Percentiles rank a stretch among this genome's conserved stretches.
Conservation (phyloP, 768 basidiomycete genomes). For the Boletus eberwhitei region DNA sequence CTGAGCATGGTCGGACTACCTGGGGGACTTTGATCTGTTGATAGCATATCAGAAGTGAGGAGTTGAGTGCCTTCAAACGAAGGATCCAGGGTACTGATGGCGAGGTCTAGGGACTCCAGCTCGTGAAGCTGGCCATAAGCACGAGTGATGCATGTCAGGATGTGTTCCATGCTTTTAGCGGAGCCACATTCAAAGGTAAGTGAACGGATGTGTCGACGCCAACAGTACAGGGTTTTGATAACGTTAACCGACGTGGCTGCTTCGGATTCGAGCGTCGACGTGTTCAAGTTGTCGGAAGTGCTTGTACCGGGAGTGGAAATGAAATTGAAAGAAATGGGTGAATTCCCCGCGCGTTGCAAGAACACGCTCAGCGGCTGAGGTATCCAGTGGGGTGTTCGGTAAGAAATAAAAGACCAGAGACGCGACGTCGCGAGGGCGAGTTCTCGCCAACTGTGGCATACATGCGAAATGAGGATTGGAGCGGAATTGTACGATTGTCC, state of each 20-base stretch:
- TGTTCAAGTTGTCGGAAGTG: constrained; percentile 12
- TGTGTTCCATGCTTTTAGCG: constrained; percentile 27
- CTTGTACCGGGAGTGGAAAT: constrained; percentile 16
- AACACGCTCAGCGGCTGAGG: constrained; percentile 27
- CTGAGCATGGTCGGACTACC: constrained; percentile 14
- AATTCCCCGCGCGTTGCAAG: constrained; percentile 34
- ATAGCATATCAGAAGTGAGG: constrained; percentile 19
- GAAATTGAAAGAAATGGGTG: constrained; percentile 37
- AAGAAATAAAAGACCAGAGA: constrained; percentile 44
- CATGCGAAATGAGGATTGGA: constrained; percentile 44
- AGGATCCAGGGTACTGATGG: constrained; percentile 24
- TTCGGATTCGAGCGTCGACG: constrained; percentile 16
- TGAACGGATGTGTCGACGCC: constrained; percentile 31
- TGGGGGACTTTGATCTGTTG: constrained; percentile 2
- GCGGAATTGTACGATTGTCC: constrained; percentile 31
- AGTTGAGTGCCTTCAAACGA: constrained; percentile 28
- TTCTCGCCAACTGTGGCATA: constrained; percentile 48
- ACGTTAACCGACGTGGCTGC: constrained; percentile 22
- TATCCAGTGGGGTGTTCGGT: constrained; percentile 25
- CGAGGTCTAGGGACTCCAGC: constrained; percentile 31
- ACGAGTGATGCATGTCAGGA: constrained; percentile 22
- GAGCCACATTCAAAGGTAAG: constrained; percentile 34
- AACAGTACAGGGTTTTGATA: constrained; percentile 20
- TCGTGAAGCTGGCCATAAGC: constrained; percentile 16
- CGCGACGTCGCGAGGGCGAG: constrained; percentile 40